These are phyloP conservation scores for Salvia hispanica DNA, from an alignment of 257 asterid genomes.

Conservation along the genomic window DNA sequence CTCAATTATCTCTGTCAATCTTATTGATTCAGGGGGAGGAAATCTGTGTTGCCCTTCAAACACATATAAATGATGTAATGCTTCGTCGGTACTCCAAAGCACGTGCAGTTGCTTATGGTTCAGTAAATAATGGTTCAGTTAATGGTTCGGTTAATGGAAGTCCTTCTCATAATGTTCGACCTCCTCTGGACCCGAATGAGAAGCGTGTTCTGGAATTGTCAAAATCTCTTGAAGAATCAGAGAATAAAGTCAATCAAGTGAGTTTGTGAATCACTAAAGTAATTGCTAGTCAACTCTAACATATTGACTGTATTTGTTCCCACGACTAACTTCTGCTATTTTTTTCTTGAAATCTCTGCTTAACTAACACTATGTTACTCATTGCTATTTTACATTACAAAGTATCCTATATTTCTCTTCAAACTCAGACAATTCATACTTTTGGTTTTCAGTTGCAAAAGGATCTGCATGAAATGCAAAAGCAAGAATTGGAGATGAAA, in stretches of 20 bases:
- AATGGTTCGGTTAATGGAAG: slow-evolving; percentile 75
- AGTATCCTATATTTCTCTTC: slow-evolving; percentile 9
- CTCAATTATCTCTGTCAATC: slow-evolving; percentile 14
- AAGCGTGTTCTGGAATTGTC: slow-evolving; percentile 77
- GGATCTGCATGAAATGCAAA: slow-evolving; percentile 68
- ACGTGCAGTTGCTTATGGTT: slow-evolving; percentile 77
- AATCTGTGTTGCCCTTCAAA: slow-evolving; percentile 98
- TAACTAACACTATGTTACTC: background rate
- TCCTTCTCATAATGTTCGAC: slow-evolving; percentile 56
- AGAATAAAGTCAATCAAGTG: slow-evolving; percentile 72
- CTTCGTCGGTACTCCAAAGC: slow-evolving; percentile 96
- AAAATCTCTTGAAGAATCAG: slow-evolving; percentile 83
- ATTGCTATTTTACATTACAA: slow-evolving; percentile 10
- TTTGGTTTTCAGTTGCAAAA: slow-evolving; percentile 69
- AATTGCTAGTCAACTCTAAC: slow-evolving; percentile 13
- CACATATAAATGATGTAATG: slow-evolving; percentile 99
- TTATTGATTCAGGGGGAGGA: slow-evolving; percentile 82
- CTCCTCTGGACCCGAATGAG: slow-evolving; percentile 59
- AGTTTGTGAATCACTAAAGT: slow-evolving; percentile 34
- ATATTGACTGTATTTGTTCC: slow-evolving; percentile 16
- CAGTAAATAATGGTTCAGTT: slow-evolving; percentile 72
- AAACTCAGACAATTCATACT: slow-evolving; percentile 9
- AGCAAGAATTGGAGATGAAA: slow-evolving; percentile 55
- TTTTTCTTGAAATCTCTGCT: slow-evolving; percentile 10
- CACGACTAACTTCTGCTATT: background rate